Evolutionary conservation across 2,329 filamentous ascomycete genomes (phyloP).

Genomic region (Orbilia brochopaga): DNA sequence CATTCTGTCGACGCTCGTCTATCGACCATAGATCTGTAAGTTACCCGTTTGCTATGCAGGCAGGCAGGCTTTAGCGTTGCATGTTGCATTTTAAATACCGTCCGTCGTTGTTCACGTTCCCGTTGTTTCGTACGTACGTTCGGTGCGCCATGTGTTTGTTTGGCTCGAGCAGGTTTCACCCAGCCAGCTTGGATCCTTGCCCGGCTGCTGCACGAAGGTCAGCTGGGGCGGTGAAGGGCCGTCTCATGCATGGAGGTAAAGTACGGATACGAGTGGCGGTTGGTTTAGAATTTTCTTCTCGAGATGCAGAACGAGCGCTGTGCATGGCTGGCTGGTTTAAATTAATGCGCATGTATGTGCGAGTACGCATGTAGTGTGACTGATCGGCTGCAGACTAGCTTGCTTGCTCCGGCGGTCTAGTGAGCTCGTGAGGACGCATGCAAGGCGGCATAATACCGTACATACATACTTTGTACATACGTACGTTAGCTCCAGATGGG

Average conservation of each 20-base stretch:
- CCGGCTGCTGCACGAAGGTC: slow-evolving; percentile 42
- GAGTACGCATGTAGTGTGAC: slow-evolving; percentile 9
- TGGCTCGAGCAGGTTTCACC: not conserved
- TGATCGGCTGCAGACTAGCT: slow-evolving; percentile 10
- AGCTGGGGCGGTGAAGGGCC: slow-evolving; percentile 33
- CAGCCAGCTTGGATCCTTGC: slow-evolving; percentile 9
- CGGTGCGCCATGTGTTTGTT: slow-evolving; percentile 6
- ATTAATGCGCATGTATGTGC: slow-evolving; percentile 1
- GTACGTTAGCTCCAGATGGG: no score
- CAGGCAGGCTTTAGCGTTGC: slow-evolving; percentile 5
- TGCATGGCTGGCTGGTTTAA: no score
- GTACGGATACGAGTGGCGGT: no score
- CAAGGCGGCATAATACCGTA: no score
- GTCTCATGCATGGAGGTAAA: slow-evolving; percentile 32
- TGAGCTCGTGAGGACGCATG: no score
- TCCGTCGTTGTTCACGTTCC: not conserved
- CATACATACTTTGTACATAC: no score
- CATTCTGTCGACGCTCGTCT: no score
- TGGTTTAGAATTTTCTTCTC: no score
- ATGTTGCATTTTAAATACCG: slow-evolving; percentile 1
- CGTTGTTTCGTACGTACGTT: not conserved
- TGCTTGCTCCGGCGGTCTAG: slow-evolving; percentile 5
- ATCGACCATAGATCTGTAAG: no score
- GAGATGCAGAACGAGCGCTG: no score
- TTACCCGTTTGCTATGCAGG: not conserved